Base-by-base conservation (phyloP, 371 early-diverging fungal genomes). In the Mortierella sp. region DNA sequence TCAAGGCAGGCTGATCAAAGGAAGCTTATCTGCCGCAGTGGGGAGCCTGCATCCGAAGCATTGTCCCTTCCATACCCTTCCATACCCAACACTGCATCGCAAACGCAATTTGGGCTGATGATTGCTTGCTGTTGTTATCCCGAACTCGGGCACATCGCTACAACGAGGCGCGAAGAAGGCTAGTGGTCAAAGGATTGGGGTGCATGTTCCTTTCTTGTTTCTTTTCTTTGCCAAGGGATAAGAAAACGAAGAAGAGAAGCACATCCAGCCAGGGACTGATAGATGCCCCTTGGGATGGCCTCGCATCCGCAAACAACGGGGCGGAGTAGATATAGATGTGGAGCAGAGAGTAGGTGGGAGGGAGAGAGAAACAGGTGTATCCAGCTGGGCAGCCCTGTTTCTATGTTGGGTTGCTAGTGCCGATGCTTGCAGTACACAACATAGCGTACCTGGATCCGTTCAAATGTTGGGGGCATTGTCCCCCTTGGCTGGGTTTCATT, bases 381-480 rank as follows among this genome's bases (percentile, higher is more conserved):
- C 34, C 19, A 34, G 64, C 64, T 64, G 64, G 37, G 61, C 19
- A 5, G 34, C 31, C 5, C 8, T 19, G 34, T 37, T 59, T 11
- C 43, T 59, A 16, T 26, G 59, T 28, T 64, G 34, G 64, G 61
- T 34, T 13, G 21, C 24, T 46, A 10, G 1, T 46, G 48, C 48
- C 13, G 13, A 46, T 8, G 43, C n/a, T n/a, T 40, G 43, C 43
- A 40, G 6, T 40, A 40, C 6, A 40, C 43, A 40, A 40, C 43
- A 40, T 6, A 40, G 16, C 37, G 37, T 37, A 64, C 64, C 64
- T 64, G 64, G 37, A 64, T 64, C 64, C 3, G 26, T 54, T 31
- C 57, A 73, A 73, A 73, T 78, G 79, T 78, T 78, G 79, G 79
- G 79, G 79, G 79, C 75, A 55, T 73, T 50, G 72, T 51, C 50